These are phyloP conservation scores for Microstroma glucosiphilum DNA, from an alignment of 1,284 basidiomycete genomes.

Conservation along the genomic window DNA sequence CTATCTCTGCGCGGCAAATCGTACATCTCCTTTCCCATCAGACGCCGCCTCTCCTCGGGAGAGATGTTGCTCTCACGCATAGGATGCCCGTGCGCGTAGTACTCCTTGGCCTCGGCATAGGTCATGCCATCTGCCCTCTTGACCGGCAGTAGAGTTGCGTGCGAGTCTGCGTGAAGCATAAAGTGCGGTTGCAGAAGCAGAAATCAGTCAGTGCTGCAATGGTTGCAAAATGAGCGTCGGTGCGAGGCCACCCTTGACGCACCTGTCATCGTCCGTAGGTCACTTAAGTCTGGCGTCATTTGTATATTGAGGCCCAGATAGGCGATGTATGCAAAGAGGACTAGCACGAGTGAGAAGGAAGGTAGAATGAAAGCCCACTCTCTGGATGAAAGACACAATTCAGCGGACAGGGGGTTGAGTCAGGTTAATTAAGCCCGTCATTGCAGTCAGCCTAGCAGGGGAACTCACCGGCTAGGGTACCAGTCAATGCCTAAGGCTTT, in stretches of 20 bases:
- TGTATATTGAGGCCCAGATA: conserved; percentile 26
- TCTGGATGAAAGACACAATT: conserved; percentile 13
- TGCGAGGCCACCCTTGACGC: conserved; percentile 13
- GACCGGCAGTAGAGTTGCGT: neutral
- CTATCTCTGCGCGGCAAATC: neutral
- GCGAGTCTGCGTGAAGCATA: neutral
- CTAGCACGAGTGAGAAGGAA: conserved; percentile 30
- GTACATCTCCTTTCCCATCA: neutral
- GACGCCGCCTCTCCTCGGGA: neutral
- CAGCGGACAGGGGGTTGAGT: conserved; percentile 7
- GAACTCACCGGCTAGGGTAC: conserved; percentile 30
- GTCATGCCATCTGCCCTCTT: neutral
- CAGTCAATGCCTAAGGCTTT: conserved; percentile 28
- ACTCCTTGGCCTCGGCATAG: neutral
- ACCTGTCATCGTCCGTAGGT: conserved; percentile 24
- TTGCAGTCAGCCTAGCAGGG: neutral
- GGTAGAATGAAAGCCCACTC: conserved; percentile 39
- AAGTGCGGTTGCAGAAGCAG: neutral
- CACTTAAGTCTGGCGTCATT: conserved; percentile 24
- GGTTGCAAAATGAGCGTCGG: neutral
- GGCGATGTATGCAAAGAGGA: conserved; percentile 29
- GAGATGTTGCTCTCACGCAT: neutral
- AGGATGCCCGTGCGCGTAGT: neutral
- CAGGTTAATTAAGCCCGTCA: neutral
- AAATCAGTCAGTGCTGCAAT: neutral